Percentiles rank a stretch among this genome's conserved stretches.
Evolutionary conservation across 2,329 filamentous ascomycete species (phyloP).

Genomic region (Pseudogymnoascus destructans): DNA sequence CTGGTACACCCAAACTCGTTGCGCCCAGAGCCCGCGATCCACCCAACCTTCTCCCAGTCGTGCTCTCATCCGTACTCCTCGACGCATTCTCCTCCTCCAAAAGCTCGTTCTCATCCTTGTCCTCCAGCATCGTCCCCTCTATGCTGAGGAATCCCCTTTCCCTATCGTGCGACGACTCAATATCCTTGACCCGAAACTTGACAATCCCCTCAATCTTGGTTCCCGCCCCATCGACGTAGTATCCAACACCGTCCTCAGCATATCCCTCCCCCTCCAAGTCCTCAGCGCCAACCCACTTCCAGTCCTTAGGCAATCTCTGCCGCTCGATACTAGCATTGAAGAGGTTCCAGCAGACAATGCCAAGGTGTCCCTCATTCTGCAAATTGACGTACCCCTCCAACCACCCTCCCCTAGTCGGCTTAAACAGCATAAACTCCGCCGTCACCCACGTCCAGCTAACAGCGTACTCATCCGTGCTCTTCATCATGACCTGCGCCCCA

Average conservation of each 20-base stretch:
- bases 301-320: slow-evolving; percentile 58
- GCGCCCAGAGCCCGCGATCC: slow-evolving; percentile 23
- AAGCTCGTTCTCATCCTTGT: slow-evolving; percentile 50
- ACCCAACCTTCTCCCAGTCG: slow-evolving; percentile 29
- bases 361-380: slow-evolving; percentile 79
- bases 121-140: slow-evolving; percentile 71
- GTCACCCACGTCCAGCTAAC: slow-evolving; percentile 82
- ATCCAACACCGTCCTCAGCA: slow-evolving; percentile 46
- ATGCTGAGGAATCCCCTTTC: slow-evolving; percentile 72
- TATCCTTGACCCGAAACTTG: slow-evolving; percentile 69
- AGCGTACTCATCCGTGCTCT: slow-evolving; percentile 66
- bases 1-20: slow-evolving; percentile 22
- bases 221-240: slow-evolving; percentile 63
- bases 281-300: slow-evolving; percentile 59
- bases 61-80: slow-evolving; percentile 27
- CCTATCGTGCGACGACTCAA: slow-evolving; percentile 64
- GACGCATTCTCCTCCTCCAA: slow-evolving; percentile 38
- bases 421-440: slow-evolving; percentile 72
- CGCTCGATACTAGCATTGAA: slow-evolving; percentile 84
- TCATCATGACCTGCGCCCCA: slow-evolving; percentile 33
- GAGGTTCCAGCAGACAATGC: slow-evolving; percentile 76
- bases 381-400: slow-evolving; percentile 75
- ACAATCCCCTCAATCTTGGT: slow-evolving; percentile 57
- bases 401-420: slow-evolving; percentile 57
- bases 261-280: slow-evolving; percentile 28